Evolutionary conservation across 1,284 basidiomycete genomes (phyloP).

Genomic region (Boletus albobrunnescens): DNA sequence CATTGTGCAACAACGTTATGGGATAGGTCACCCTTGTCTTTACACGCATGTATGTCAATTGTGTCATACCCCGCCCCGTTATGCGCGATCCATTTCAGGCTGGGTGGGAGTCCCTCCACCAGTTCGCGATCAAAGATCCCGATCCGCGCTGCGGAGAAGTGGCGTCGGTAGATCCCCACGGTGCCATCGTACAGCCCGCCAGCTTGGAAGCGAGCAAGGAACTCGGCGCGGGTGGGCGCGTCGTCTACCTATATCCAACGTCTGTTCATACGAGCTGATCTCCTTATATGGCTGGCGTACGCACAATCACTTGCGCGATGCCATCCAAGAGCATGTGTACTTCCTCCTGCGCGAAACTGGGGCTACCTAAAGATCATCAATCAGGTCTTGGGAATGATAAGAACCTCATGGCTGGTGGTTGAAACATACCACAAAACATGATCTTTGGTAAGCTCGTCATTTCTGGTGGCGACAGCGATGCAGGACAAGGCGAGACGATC

Average conservation of each 20-base stretch:
- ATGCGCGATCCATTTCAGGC: slow-evolving; percentile 81
- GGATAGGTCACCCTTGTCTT: slow-evolving; percentile 51
- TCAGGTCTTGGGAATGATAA: neutral
- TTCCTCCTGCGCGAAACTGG: slow-evolving; percentile 78
- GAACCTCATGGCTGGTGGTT: neutral
- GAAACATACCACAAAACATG: slow-evolving; percentile 23
- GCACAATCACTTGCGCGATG: slow-evolving; percentile 73
- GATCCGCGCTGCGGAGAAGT: slow-evolving; percentile 56
- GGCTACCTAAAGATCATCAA: slow-evolving; percentile 44
- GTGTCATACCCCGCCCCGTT: slow-evolving; percentile 88
- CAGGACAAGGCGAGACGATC: neutral
- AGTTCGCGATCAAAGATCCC: slow-evolving; percentile 82
- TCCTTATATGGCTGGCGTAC: slow-evolving; percentile 24
- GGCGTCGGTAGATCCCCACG: slow-evolving; percentile 78
- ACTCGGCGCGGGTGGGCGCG: slow-evolving; percentile 61
- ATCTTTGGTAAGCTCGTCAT: slow-evolving; percentile 21
- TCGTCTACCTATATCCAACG: slow-evolving; percentile 32
- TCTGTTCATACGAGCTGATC: neutral
- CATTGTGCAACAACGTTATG: neutral
- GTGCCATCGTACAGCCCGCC: slow-evolving; percentile 73
- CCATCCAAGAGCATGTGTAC: slow-evolving; percentile 58
- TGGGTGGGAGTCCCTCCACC: slow-evolving; percentile 55
- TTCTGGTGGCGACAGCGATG: neutral
- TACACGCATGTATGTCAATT: slow-evolving; percentile 74
- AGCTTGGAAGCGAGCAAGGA: slow-evolving; percentile 60